Percentiles rank a stretch among this genome's conserved stretches.
These are phyloP conservation scores for Penicillium riverlandense DNA, from an alignment of 495 filamentous ascomycete genomes.

Conservation along the genomic window DNA sequence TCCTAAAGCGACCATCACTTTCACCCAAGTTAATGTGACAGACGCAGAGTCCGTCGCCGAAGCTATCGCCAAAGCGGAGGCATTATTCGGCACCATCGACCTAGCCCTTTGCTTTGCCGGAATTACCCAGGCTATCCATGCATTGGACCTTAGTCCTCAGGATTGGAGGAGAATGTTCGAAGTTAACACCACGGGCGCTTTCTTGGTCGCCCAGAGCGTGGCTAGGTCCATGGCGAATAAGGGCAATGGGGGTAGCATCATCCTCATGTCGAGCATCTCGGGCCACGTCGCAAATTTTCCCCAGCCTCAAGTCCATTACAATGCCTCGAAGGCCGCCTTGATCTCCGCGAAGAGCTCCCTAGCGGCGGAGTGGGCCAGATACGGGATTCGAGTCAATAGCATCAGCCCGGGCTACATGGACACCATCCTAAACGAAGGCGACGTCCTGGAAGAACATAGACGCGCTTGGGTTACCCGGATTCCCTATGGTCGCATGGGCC, in stretches of 20 bases:
- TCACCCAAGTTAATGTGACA: neutral
- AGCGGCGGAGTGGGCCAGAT: conserved; percentile 40
- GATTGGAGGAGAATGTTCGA: neutral
- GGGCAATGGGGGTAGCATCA: conserved; percentile 45
- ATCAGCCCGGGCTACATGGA: conserved; percentile 72
- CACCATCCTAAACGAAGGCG: conserved; percentile 64
- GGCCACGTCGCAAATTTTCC: conserved; percentile 49
- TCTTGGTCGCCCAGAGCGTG: neutral
- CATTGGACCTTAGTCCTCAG: neutral
- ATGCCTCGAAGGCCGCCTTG: conserved; percentile 34
- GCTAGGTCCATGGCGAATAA: neutral
- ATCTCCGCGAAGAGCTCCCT: conserved; percentile 24
- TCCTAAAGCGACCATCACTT: neutral
- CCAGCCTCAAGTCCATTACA: conserved; percentile 38
- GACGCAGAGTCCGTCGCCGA: neutral
- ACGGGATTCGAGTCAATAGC: conserved; percentile 60
- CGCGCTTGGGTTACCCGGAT: conserved; percentile 53
- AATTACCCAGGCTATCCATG: neutral
- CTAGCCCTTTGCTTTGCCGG: neutral
- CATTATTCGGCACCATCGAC: neutral
- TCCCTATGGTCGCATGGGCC: conserved; percentile 64
- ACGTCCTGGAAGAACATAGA: conserved; percentile 46
- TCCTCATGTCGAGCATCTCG: conserved; percentile 59
- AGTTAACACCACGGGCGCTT: neutral
- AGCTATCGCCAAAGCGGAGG: neutral